Percentiles rank a stretch among this genome's conserved stretches.
These are phyloP conservation scores for Chlamydomonas sphaeroides DNA, from an alignment of 139 green algal genomes.

Conservation along the genomic window DNA sequence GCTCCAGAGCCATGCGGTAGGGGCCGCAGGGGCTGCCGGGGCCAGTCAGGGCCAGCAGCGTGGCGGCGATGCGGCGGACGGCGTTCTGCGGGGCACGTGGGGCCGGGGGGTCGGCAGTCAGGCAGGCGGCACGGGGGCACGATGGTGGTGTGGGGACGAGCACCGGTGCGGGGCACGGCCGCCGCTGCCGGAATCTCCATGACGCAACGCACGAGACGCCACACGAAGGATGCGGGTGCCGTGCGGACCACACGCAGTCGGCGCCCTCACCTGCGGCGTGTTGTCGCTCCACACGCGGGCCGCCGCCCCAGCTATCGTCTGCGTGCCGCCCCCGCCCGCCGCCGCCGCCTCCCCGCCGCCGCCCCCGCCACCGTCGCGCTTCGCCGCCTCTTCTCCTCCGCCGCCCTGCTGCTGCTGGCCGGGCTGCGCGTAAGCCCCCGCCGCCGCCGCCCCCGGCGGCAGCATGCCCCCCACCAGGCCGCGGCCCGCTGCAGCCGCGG, in stretches of 20 bases:
- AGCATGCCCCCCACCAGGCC: neutral
- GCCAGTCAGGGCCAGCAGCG: neutral
- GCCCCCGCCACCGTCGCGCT: too few species aligned
- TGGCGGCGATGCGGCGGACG: slow-evolving; percentile 23
- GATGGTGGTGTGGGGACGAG: too few species aligned
- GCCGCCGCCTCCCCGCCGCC: too few species aligned
- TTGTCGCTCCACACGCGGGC: slow-evolving; percentile 4
- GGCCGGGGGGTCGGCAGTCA: too few species aligned
- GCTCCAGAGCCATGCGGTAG: slow-evolving; percentile 8
- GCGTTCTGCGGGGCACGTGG: neutral
- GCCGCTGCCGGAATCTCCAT: too few species aligned
- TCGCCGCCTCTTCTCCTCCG: too few species aligned
- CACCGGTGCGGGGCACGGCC: too few species aligned
- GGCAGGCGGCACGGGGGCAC: too few species aligned
- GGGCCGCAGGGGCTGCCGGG: neutral
- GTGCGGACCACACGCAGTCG: too few species aligned
- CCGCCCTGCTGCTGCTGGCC: neutral
- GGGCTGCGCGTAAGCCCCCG: neutral
- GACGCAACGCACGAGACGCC: too few species aligned
- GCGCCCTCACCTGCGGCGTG: slow-evolving; percentile 8
- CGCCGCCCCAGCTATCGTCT: neutral
- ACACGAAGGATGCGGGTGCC: too few species aligned
- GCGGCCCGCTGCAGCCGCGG: slow-evolving; percentile 8
- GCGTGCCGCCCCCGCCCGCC: neutral
- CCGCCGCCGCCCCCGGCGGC: too few species aligned